Evolutionary conservation across 148 eudicot genomes (phyloP).

Genomic region (Drosera capensis): DNA sequence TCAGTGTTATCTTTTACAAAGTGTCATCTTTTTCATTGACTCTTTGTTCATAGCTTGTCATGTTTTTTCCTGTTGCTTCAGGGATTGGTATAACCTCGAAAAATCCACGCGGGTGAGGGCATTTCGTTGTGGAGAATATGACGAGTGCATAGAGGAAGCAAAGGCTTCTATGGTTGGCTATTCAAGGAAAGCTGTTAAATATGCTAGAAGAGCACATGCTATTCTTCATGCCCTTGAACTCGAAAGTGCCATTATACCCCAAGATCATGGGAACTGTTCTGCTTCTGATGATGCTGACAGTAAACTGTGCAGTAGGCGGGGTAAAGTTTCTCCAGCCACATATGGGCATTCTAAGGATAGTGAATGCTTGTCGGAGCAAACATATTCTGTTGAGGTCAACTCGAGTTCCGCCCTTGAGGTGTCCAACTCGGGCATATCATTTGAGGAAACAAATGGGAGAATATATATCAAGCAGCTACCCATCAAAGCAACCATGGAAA

Average conservation of each 20-base stretch:
- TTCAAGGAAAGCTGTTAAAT: conserved; percentile 40
- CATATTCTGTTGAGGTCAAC: conserved; percentile 20
- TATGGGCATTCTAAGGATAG: conserved; percentile 18
- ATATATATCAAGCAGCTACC: conserved; percentile 19
- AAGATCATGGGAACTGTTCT: conserved; percentile 12
- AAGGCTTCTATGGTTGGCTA: conserved; percentile 29
- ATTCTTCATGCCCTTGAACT: conserved; percentile 78
- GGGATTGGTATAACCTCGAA: conserved; percentile 79
- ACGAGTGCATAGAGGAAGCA: conserved; percentile 59
- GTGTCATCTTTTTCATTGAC: too few relatives aligned
- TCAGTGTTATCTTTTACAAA: too few relatives aligned
- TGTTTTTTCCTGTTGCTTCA: conserved; percentile 14
- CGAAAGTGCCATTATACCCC: conserved; percentile 32
- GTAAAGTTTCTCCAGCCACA: conserved; percentile 15
- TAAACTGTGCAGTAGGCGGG: conserved; percentile 12
- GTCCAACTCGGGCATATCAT: conserved; percentile 50
- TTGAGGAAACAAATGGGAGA: conserved; percentile 33
- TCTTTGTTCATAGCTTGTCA: too few relatives aligned
- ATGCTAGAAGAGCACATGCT: conserved; percentile 75
- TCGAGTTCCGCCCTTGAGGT: conserved; percentile 33
- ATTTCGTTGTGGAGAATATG: conserved; percentile 73
- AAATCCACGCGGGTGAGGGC: conserved; percentile 57
- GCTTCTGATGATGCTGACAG: conserved; percentile 7
- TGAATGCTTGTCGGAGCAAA: conserved; percentile 22
- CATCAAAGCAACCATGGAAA: conserved; percentile 21